A percentile compares a stretch with the other conserved stretches of the same genome.
These are phyloP conservation scores for Trichodelitschia bisporula DNA, from an alignment of 495 filamentous ascomycete species.

Conservation along the genomic window DNA sequence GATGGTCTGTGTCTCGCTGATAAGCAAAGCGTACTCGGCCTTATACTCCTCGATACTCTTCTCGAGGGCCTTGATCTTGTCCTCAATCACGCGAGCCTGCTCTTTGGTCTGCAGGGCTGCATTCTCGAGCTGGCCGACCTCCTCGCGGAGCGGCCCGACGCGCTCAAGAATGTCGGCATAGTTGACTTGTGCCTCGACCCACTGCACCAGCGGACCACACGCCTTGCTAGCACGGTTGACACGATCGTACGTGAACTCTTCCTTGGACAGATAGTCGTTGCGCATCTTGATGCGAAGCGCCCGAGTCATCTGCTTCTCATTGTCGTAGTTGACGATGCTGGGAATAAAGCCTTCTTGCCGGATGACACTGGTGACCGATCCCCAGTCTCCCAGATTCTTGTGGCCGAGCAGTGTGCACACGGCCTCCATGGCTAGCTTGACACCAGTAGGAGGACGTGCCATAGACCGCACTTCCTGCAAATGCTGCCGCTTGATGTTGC, in stretches of 20 bases:
- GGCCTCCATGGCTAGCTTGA: slow-evolving; percentile 78
- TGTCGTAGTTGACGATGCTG: slow-evolving; percentile 93
- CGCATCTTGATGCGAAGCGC: slow-evolving; percentile 66
- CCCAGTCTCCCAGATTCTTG: slow-evolving; percentile 75
- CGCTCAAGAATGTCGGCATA: slow-evolving; percentile 93
- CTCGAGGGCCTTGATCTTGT: slow-evolving; percentile 63
- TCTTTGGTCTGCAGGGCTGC: slow-evolving; percentile 82
- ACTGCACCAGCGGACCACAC: slow-evolving; percentile 89
- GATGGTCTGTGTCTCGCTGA: slow-evolving; percentile 93
- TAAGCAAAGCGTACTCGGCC: slow-evolving; percentile 81
- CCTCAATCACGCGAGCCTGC: slow-evolving; percentile 73
- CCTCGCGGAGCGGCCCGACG: slow-evolving; percentile 77
- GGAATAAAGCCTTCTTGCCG: slow-evolving; percentile 91
- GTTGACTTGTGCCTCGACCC: slow-evolving; percentile 91
- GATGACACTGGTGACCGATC: slow-evolving; percentile 64
- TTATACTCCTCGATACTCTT: slow-evolving; percentile 91
- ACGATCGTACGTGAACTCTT: slow-evolving; percentile 86
- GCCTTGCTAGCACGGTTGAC: slow-evolving; percentile 91
- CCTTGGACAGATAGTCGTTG: slow-evolving; percentile 69
- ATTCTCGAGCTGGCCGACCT: slow-evolving; percentile 69
- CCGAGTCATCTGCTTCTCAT: slow-evolving; percentile 82
- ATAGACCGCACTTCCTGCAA: slow-evolving; percentile 95
- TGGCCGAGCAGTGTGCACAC: slow-evolving; percentile 88
- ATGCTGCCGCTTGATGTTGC: slow-evolving; percentile 92
- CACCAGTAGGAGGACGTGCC: slow-evolving; percentile 69